These are phyloP conservation scores for Scleroderma citrinum DNA, from an alignment of 768 basidiomycete genomes.

Conservation along the genomic window DNA sequence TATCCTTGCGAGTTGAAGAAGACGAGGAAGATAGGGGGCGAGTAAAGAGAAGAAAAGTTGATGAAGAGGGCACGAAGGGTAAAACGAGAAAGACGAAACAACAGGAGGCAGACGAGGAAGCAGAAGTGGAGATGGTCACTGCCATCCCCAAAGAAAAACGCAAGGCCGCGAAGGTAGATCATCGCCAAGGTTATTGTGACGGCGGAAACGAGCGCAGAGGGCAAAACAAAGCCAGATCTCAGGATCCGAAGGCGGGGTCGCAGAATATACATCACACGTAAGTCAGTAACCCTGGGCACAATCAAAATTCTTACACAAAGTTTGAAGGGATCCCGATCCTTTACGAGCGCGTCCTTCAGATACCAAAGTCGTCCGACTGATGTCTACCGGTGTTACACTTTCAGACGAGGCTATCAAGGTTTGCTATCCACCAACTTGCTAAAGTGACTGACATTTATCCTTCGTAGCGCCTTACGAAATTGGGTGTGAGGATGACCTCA, in stretches of 20 bases:
- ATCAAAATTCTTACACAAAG: not conserved
- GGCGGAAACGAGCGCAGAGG: conserved; percentile 1
- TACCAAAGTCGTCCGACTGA: conserved; percentile 38
- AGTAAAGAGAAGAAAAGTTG: conserved; percentile 16
- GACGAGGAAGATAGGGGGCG: conserved; percentile 12
- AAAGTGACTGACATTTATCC: not conserved
- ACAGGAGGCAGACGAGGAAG: conserved; percentile 18
- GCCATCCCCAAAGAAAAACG: conserved; percentile 9
- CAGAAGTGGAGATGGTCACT: conserved; percentile 20
- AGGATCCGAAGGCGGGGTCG: conserved; percentile 9
- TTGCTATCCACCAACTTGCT: not conserved
- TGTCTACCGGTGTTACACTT: conserved; percentile 65
- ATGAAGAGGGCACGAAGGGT: conserved; percentile 12
- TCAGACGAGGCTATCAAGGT: conserved; percentile 57
- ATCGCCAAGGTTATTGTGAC: conserved; percentile 2
- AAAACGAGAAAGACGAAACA: conserved; percentile 11
- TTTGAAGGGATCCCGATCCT: not conserved
- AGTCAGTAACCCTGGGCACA: not conserved
- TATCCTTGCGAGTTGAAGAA: conserved; percentile 1
- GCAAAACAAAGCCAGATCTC: conserved; percentile 5
- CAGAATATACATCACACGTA: conserved; percentile 4
- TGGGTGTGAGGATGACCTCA: conserved; percentile 62
- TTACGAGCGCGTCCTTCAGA: not conserved
- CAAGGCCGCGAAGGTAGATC: conserved; percentile 6
- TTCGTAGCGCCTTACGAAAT: conserved; percentile 48